These are phyloP conservation scores for Eremothecium sinecaudum DNA, from an alignment of 1,139 yeast genomes.

Conservation along the genomic window DNA sequence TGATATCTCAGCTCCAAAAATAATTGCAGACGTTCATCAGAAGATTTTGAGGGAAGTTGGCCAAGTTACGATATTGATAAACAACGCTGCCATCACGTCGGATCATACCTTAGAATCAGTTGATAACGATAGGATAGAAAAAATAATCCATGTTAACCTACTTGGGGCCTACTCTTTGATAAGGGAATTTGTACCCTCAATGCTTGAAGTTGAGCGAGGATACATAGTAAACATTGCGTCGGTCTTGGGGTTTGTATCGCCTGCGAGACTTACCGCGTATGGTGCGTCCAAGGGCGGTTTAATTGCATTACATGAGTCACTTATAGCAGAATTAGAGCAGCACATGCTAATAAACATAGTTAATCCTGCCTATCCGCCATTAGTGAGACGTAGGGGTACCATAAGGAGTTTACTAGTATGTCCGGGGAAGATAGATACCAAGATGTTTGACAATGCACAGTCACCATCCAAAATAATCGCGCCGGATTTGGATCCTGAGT, in stretches of 20 bases:
- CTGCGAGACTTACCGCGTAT: constrained; percentile 68
- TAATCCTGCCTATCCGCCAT: constrained; percentile 8
- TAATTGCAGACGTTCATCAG: constrained; percentile 34
- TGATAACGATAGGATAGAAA: constrained; percentile 48
- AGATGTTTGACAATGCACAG: constrained; percentile 57
- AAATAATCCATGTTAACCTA: constrained; percentile 55
- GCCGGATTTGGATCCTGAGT: constrained; percentile 63
- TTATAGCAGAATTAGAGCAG: constrained; percentile 59
- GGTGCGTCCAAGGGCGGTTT: constrained; percentile 88
- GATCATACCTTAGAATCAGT: constrained; percentile 51
- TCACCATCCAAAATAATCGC: constrained; percentile 72
- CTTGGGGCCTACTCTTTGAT: constrained; percentile 61
- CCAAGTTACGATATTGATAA: constrained; percentile 53
- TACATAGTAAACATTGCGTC: constrained; percentile 75
- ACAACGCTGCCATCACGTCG: constrained; percentile 71
- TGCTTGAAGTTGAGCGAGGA: constrained; percentile 57
- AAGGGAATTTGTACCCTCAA: constrained; percentile 61
- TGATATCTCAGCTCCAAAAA: constrained; percentile 50
- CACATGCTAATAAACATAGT: constrained; percentile 33
- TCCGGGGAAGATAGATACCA: constrained; percentile 77
- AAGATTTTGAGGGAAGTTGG: constrained; percentile 43
- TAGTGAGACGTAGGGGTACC: constrained; percentile 32
- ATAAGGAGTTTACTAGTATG: constrained; percentile 67
- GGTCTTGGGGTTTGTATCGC: constrained; percentile 74
- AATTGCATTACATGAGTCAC: constrained; percentile 73